Evolutionary conservation across 345 rosid genomes (phyloP), one percentile per base, ranked within the genome.

Genomic region (Microthlaspi erraticum): DNA sequence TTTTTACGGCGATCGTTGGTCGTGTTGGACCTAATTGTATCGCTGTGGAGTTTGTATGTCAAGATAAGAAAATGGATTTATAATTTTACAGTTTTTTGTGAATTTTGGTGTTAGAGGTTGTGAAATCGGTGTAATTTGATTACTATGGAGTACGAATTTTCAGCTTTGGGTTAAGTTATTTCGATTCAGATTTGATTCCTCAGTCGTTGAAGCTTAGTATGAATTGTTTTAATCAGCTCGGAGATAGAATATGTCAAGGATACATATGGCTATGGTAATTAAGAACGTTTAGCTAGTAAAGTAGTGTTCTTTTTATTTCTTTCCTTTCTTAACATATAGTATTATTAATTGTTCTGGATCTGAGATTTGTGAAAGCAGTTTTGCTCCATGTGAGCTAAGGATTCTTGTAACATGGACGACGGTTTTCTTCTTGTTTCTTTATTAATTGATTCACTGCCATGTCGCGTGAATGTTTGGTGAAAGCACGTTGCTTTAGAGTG

Each of bases 391-490:
- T 63, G 68, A 61, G n/a, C 17, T 2, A 61, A 61, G 41, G 66
- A 60, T 60, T 60, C 13, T 44, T 16, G 67, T 26, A 63, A 63
- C 68, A 63, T 63, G 55, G 55, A 45, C 26, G 16, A 45, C 11
- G 54, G 42, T 62, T 43, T 16, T 2, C 10, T 42, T 5, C 10
- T 50, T 61, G 5, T 61, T 57, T 59, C 8, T 60, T 29, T 64
- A 36, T 49, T 36, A 64, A 36, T 64, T 49, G 46, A 49, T 64
- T 64, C 19, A 49, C 18, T 63, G 56, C 44, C 20, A 64, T 49
- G 69, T 49, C 69, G 36, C 58, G 69, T 64, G 69, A 64, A 48
- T 48, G 68, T 64, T 64, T 10, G 57, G 68, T 46, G 45, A 48
- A 48, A 37, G 58, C 69, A 64, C 69, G 46, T 64, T 64, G 58